Evolutionary conservation across 2,329 filamentous ascomycete species (phyloP), one percentile per base, ranked within the genome.

Genomic region (Arthrobotrys musiformis): DNA sequence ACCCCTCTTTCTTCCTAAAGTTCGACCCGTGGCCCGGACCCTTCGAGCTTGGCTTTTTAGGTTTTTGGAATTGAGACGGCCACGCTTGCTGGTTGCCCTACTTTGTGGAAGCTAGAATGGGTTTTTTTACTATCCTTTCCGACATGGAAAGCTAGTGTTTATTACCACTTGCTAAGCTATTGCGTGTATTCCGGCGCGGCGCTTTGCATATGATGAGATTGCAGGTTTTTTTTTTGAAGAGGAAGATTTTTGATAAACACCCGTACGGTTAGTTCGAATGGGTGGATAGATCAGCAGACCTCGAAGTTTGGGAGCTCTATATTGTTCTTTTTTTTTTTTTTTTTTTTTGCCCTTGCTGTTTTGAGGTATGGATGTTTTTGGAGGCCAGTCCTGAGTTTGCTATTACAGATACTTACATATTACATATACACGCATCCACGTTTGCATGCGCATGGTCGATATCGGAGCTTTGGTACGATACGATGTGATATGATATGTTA

Each of bases 241-340:
- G n/a, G n/a, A n/a, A n/a, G n/a, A n/a, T n/a, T n/a, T n/a, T 74
- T 46, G 58, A 58, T 35, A 35, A 60, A 67, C 46, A 50, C 17
- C 19, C 24, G 15, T 42, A 15, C 26, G 19, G 40, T 69, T 77
- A 48, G 64, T 60, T 62, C 62, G 42, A 67, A 67, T 40, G 64
- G n/a, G 37, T 70, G 63, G 70, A 75, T 74, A 35, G 72, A 77
- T 77, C 73, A 77, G 73, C 73, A 70, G 73, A 77, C 73, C 73
- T 48, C 24, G 24, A n/a, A 48, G 19, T 48, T 30, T 60, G 62
- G 73, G 73, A 77, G 73, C 73, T 77, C 73, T 70, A 70, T 70
- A 52, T 50, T 30, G 37, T 24, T 30, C 35, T 17, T 58, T 22
- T 28, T 28, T 35, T 24, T 28, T 58, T 11, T 48, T 17, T 33